Base-by-base conservation (phyloP, 2,329 filamentous ascomycete species). In the Fusarium musae region DNA sequence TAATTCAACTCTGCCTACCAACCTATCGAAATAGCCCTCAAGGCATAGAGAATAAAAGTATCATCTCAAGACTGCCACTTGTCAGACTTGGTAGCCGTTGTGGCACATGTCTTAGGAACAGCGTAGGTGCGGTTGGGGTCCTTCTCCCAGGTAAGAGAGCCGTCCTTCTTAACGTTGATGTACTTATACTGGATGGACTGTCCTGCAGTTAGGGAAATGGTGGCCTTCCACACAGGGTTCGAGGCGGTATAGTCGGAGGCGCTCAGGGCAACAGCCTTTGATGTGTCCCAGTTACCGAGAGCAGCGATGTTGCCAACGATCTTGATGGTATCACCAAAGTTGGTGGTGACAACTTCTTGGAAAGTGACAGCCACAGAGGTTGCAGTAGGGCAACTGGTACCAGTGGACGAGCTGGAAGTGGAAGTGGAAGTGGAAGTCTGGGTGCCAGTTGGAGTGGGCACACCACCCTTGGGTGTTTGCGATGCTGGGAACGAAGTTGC, bases 171-270 rank as follows among this genome's bases (percentile, higher is more conserved):
- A 46, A 91, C 86, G 56, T 88, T 87, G 75, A 94, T 87, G 78
- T 89, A 94, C 83, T 94, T 93, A 80, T 93, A 94, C 82, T 90
- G 77, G 47, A 94, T 83, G 6, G 80, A 82, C 53, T 84, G 84
- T 5, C 91, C 91, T 0, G 89, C 84, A 1, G 84, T 80, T 21
- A 94, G 80, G 3, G 82, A 83, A 34, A 93, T 78, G 0, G 87
- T 87, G 1, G 80, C 85, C 50, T 82, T 85, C 93, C 92, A 94
- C 10, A 92, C 72, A 2, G 88, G 90, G 75, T 92, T 89, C 39
- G 79, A 81, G 5, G 82, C 75, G 1, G 89, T 91, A 78, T 94
- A 94, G 23, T 84, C 77, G 21, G 82, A 83, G 5, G 92, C 89
- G 50, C 85, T 87, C 26, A 95, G 83, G 0, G 88, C 76, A 5